Percentiles rank a stretch among this genome's conserved stretches.
Evolutionary conservation across 257 asterid genomes (phyloP).

Genomic region (Scutellaria galericulata): DNA sequence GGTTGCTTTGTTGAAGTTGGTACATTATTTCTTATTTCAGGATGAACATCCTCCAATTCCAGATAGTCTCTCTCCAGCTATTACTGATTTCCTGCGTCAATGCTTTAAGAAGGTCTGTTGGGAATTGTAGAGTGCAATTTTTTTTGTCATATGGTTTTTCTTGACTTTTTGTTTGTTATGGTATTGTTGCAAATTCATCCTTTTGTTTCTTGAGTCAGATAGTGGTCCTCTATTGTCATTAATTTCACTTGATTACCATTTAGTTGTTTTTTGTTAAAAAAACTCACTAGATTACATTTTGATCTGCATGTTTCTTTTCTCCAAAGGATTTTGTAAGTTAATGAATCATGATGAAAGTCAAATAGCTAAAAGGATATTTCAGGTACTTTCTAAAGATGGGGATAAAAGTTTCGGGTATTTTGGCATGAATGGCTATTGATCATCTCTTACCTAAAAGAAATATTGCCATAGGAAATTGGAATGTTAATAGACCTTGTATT

Average conservation of each 20-base stretch:
- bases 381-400: neutral
- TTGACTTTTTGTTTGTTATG: slow-evolving; percentile 5
- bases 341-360: slow-evolving; percentile 9
- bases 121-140: slow-evolving; percentile 20
- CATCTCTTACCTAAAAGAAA: too few species aligned
- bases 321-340: slow-evolving; percentile 13
- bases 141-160: slow-evolving; percentile 15
- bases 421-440: too few species aligned
- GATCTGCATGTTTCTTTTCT: neutral
- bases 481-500: neutral
- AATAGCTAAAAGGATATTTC: slow-evolving; percentile 3
- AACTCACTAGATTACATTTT: neutral
- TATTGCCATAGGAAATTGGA: neutral
- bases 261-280: too few species aligned
- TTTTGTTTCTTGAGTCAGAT: slow-evolving; percentile 24
- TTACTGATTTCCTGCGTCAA: slow-evolving; percentile 67
- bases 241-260: neutral
- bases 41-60: slow-evolving; percentile 78
- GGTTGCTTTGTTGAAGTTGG: slow-evolving; percentile 31
- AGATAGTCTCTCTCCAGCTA: slow-evolving; percentile 62
- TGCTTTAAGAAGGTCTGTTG: slow-evolving; percentile 74
- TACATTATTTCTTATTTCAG: slow-evolving; percentile 46
- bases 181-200: slow-evolving; percentile 12
- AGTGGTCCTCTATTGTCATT: slow-evolving; percentile 7
- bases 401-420: neutral